Base-by-base conservation (phyloP, 306 rosid species). In the Prinsepia uniflora region DNA sequence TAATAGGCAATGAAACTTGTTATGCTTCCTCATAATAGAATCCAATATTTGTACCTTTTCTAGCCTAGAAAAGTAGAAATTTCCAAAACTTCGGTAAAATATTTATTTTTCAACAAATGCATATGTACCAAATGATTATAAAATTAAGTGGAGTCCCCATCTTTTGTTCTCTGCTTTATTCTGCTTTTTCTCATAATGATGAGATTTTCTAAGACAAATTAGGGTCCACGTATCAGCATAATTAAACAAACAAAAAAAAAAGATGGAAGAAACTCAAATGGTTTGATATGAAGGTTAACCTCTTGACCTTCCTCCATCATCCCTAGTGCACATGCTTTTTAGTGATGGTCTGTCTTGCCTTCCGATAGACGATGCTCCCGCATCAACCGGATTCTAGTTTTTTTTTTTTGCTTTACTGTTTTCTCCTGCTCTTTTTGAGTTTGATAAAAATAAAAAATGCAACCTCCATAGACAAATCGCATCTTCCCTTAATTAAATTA, bases 141-240 rank as follows among this genome's bases (percentile, higher is more conserved):
- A 43, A 47, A 47, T 47, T 47, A 47, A 47, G 52, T 0, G n/a
- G 59, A 46, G 30, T 55, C 39, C 6, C 14, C 42, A 58, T 34
- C 19, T 47, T 48, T 60, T 46, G 56, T 58, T 44, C 43, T 49
- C 43, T 70, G 53, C 19, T 71, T 71, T 71, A n/a, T 56, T 46
- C 9, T 66, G 22, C 36, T 60, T 48, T 10, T 59, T 18, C 41
- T 18, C 19, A 65, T 63, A 20, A 59, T 67, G 13, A 40, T 45
- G 22, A 41, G 52, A 45, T 5, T 17, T 49, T 44, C 52, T 60
- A 40, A 20, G 55, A 52, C 65, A 60, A 61, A 49, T 55, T 49
- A 41, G 68, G 79, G 79, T 68, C 79, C 70, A 68, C 70, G 49
- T 17, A 48, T 76, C 47, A 19, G 41, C 56, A 15, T 0, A 48